phyloP scores from a whole-genome alignment of 2,329 filamentous ascomycete species.

The Nemania bipapillata region DNA sequence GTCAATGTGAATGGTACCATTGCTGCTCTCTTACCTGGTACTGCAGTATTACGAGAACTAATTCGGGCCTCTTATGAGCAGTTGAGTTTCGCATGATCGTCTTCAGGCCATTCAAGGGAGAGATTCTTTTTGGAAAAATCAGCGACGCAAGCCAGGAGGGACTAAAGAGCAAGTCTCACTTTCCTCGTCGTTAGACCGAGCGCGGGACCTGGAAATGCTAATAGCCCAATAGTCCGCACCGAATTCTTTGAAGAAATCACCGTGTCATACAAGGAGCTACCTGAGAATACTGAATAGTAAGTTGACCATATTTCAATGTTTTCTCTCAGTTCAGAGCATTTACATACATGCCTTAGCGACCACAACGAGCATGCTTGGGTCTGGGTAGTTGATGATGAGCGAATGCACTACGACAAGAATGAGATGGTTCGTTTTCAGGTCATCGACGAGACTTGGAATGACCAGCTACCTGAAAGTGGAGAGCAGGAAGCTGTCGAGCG shows the following conservation, averaged over 20 bases:
- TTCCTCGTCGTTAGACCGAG: background rate
- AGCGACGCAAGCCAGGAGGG: constrained; percentile 76
- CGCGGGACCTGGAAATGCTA: background rate
- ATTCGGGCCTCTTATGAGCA: constrained; percentile 51
- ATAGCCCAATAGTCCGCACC: constrained; percentile 70
- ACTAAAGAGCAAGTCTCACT: constrained; percentile 68
- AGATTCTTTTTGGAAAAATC: constrained; percentile 88
- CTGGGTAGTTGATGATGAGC: constrained; percentile 78
- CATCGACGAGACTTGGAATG: constrained; percentile 88
- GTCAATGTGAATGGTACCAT: constrained; percentile 88
- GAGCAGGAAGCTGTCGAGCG: constrained; percentile 66
- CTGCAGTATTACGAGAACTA: background rate
- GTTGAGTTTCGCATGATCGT: constrained; percentile 94
- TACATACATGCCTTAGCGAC: constrained; percentile 61
- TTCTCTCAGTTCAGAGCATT: constrained; percentile 42
- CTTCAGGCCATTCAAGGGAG: constrained; percentile 94
- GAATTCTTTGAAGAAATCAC: constrained; percentile 96
- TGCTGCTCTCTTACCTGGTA: background rate
- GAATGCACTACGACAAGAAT: constrained; percentile 87
- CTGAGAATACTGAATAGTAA: constrained; percentile 80
- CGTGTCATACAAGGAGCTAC: constrained; percentile 77
- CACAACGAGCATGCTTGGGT: constrained; percentile 83
- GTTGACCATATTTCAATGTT: constrained; percentile 49
- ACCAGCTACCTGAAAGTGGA: constrained; percentile 78
- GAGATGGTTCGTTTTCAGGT: constrained; percentile 89